Evolutionary conservation across 441 rosid genomes (phyloP), one percentile per base, ranked within the genome.

Genomic region (Omphalea diandra): DNA sequence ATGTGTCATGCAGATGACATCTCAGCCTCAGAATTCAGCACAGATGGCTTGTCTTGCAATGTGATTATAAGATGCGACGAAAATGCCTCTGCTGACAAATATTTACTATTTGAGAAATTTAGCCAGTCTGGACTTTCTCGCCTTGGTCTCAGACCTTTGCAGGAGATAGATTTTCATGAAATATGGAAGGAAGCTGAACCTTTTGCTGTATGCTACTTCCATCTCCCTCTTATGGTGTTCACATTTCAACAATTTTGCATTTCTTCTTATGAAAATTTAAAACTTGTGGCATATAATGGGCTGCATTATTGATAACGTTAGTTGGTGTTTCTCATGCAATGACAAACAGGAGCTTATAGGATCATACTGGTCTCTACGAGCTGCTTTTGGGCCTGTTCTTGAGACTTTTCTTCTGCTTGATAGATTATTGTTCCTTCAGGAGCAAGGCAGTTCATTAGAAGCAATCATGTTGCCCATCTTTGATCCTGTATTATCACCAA

Each of bases 341-440:
- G 60, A 8, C 17, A 44, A 61, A 72, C 90, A 94, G 98, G 92
- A 83, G 52, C 73, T 90, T 68, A 79, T 91, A 61, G 98, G 95
- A 68, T 85, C 88, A 41, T 90, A 87, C 75, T 91, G 97, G 94
- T 90, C 98, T 52, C 83, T 94, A 46, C 85, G 98, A 73, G 97
- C 98, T 73, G 93, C 97, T 67, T 68, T 91, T 27, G 98, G 95
- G 27, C 89, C 94, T 63, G 80, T 91, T 65, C 63, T 90, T 75
- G 98, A 94, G 82, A 91, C 95, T 58, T 67, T 90, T 65, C 79
- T 91, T 80, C 83, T 90, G 74, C 92, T 94, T 26, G 98, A 94
- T 73, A 85, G 98, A 84, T 79, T 94, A 53, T 79, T 94, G 84
- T 90, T 88, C 81, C 88, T 91, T 78, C 96, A 91, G 79, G 97